Evolutionary conservation across 1,284 basidiomycete genomes (phyloP).

Genomic region (Mycena sp.): DNA sequence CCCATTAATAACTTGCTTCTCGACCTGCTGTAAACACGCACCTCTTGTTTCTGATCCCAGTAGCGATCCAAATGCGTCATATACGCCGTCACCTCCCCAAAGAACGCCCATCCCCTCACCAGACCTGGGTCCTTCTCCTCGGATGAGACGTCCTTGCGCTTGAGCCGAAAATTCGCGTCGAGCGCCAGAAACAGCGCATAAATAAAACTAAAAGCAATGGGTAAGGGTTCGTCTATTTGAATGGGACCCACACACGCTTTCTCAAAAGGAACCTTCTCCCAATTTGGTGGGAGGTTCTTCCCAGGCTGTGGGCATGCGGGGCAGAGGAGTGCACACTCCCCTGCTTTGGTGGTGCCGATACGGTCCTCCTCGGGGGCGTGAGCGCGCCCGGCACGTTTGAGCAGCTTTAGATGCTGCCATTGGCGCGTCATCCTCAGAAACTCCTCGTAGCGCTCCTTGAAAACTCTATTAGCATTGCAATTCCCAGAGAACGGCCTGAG

Average conservation of each 20-base stretch:
- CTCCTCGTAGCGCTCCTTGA: constrained; percentile 4
- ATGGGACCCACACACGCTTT: constrained; percentile 13
- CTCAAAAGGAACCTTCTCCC: background rate
- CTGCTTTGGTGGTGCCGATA: constrained; percentile 13
- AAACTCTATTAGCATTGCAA: background rate
- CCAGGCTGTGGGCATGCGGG: too few species aligned
- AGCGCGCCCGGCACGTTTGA: constrained; percentile 32
- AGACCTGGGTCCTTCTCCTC: constrained; percentile 33
- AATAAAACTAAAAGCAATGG: constrained; percentile 15
- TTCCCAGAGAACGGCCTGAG: background rate
- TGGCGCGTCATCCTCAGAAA: constrained; percentile 4
- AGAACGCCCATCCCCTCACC: constrained; percentile 35
- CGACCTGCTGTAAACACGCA: background rate
- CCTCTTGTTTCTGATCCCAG: constrained; percentile 4
- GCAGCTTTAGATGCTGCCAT: background rate
- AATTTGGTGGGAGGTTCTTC: too few species aligned
- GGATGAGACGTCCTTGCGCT: constrained; percentile 33
- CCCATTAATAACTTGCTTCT: background rate
- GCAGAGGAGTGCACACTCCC: too few species aligned
- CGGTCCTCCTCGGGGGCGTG: constrained; percentile 8
- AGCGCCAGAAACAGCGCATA: constrained; percentile 34
- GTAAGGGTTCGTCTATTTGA: too few species aligned
- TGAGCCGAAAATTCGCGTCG: constrained; percentile 25
- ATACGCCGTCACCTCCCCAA: constrained; percentile 34
- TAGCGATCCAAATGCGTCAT: constrained; percentile 29